Evolutionary conservation across 2,329 filamentous ascomycete genomes (phyloP).

Genomic region (Aspergillus terreus): DNA sequence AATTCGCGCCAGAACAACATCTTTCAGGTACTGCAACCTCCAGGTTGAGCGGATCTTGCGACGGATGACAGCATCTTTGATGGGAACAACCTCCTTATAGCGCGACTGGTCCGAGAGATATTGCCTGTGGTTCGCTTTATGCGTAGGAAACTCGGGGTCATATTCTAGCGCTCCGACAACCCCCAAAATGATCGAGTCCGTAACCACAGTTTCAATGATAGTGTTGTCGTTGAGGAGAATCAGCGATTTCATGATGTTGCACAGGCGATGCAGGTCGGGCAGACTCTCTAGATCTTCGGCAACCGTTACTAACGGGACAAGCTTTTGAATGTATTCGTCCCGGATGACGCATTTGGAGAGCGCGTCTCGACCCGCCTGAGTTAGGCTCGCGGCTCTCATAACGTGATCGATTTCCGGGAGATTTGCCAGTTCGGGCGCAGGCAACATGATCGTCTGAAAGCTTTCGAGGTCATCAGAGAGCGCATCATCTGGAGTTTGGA

Average conservation of each 20-base stretch:
- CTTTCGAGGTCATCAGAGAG: slow-evolving; percentile 84
- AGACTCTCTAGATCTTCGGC: slow-evolving; percentile 90
- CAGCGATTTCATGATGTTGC: slow-evolving; percentile 96
- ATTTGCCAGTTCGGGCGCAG: slow-evolving; percentile 74
- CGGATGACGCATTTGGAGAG: slow-evolving; percentile 81
- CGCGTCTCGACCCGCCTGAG: slow-evolving; percentile 74
- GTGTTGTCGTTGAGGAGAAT: slow-evolving; percentile 91
- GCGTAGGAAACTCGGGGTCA: slow-evolving; percentile 93
- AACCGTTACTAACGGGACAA: slow-evolving; percentile 79
- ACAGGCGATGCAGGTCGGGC: slow-evolving; percentile 80
- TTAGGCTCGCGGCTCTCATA: slow-evolving; percentile 74
- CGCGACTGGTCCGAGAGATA: slow-evolving; percentile 85
- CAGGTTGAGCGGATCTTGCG: slow-evolving; percentile 96
- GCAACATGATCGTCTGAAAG: slow-evolving; percentile 68
- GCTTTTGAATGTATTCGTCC: slow-evolving; percentile 81
- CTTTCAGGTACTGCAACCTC: slow-evolving; percentile 92
- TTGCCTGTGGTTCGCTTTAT: slow-evolving; percentile 95
- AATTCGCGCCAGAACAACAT: slow-evolving; percentile 94
- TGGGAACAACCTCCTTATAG: slow-evolving; percentile 94
- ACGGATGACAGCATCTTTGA: slow-evolving; percentile 75
- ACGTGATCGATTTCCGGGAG: slow-evolving; percentile 78
- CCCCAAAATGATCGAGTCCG: slow-evolving; percentile 81
- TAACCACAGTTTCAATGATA: slow-evolving; percentile 91
- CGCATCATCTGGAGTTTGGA: slow-evolving; percentile 63
- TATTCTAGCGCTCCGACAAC: slow-evolving; percentile 96